phyloP scores from a whole-genome alignment of 2,329 filamentous ascomycete genomes.

The Apiospora malaysiana region DNA sequence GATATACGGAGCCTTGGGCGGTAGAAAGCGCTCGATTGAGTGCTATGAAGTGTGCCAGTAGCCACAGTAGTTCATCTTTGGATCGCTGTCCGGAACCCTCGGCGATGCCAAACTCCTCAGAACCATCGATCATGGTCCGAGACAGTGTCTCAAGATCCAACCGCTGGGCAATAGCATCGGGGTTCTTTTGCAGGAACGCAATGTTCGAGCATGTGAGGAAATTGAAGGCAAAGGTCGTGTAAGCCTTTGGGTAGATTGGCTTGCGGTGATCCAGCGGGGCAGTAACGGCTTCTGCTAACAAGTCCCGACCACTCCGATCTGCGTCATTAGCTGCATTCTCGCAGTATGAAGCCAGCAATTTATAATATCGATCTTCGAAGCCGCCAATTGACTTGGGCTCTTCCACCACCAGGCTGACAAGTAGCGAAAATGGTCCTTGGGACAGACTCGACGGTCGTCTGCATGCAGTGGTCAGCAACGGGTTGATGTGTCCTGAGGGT shows the following conservation, averaged over 20 bases:
- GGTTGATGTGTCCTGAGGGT: not conserved
- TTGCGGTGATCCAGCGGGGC: slow-evolving; percentile 31
- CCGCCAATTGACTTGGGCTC: slow-evolving; percentile 38
- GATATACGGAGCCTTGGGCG: slow-evolving; percentile 41
- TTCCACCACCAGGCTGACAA: slow-evolving; percentile 40
- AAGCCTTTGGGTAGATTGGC: slow-evolving; percentile 24
- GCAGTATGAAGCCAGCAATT: slow-evolving; percentile 45
- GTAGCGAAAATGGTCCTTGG: slow-evolving; percentile 43
- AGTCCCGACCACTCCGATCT: slow-evolving; percentile 24
- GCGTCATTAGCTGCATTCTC: slow-evolving; percentile 26
- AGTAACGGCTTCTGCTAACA: slow-evolving; percentile 32
- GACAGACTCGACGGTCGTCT: slow-evolving; percentile 34
- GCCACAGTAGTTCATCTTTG: slow-evolving; percentile 60
- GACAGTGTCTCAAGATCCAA: slow-evolving; percentile 50
- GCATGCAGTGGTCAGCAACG: slow-evolving; percentile 24
- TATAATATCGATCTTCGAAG: slow-evolving; percentile 46
- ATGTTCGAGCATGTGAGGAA: slow-evolving; percentile 43
- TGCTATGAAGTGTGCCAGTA: slow-evolving; percentile 71
- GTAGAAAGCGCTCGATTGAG: slow-evolving; percentile 49
- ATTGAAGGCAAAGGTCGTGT: slow-evolving; percentile 38
- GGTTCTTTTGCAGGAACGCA: slow-evolving; percentile 47
- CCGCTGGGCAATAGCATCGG: slow-evolving; percentile 41
- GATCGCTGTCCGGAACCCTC: slow-evolving; percentile 27
- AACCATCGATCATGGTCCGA: slow-evolving; percentile 47
- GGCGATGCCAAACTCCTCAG: slow-evolving; percentile 25